Evolutionary conservation across 1,284 basidiomycete species (phyloP), one percentile per base, ranked within the genome.

Genomic region (Cryptococcus sp.): DNA sequence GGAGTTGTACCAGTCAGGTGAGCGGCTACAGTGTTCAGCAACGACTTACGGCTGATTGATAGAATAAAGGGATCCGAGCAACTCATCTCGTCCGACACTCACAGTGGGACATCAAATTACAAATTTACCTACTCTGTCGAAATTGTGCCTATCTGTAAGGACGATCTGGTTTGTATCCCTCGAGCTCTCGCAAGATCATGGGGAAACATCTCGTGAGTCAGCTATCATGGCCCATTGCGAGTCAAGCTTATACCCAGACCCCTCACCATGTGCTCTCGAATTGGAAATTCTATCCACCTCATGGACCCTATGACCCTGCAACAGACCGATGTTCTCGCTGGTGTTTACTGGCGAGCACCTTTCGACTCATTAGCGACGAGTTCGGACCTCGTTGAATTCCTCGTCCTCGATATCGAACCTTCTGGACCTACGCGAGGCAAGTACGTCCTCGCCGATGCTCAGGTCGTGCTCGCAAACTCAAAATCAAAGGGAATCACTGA

Each of bases 51-150:
- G 49, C 25, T 55, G 31, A 51, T 40, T 25, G 46, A 31, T 46
- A 91, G 90, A 65, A 85, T 86, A 52, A 98, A 96, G 77, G 78
- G 87, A 16, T 96, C 91, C 1, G 93, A 97, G 72, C 92, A 94
- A 73, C 80, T 98, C 18, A 83, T 98, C 48, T 94, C 91, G 16
- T 81, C 86, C 42, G 94, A 98, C 71, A 92, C 88, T 1, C 94
- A 98, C 74, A 84, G 86, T 39, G 85, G 83, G 59, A 96, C 91
- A 1, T 88, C 92, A 39, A 98, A 91, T 77, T 97, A 91, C 82
- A 98, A 97, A 77, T 94, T 91, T 75, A 93, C 92, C 3, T 98
- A 93, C 80, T 96, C 91, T 18, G 89, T 98, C 63, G 94, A 98
- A 76, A 96, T 98, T 64, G 84, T 88, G 5, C 92, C 94, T 0